Base-by-base conservation (phyloP, 306 rosid species). In the Carpinus fangiana region DNA sequence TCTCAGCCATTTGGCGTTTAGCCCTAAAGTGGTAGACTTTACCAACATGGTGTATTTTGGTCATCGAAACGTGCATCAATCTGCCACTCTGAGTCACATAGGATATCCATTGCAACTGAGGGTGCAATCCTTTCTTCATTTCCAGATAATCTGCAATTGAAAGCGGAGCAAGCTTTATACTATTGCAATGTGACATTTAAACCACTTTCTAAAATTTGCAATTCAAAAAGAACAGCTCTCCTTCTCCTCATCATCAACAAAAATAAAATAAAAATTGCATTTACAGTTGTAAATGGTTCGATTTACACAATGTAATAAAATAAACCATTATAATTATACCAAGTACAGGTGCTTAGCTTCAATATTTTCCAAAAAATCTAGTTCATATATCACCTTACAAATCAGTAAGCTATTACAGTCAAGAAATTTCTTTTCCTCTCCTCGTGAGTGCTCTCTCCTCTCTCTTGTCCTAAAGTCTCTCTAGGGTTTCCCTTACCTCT, bases 91-190 rank as follows among this genome's bases (percentile, higher is more conserved):
- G 97, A 16, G 97, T 95, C 53, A 93, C 98, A 52, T 93, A 93
- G 0, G 97, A 88, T 78, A 95, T 89, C 97, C 97, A 95, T 74
- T 95, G 98, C 97, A 86, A 90, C 89, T 93, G 98, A 55, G 99
- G 99, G 73, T 95, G 99, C 48, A 86, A 3, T 10, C 98, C 99
- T 85, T 95, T 95, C 93, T 84, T 95, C 99, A 95, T 95, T 70
- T 84, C 77, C 82, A 14, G 5, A 23, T 41, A 77, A 80, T 50
- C 72, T 69, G 52, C 77, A 73, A 81, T 18, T 12, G 12, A 4
- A 74, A 10, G 45, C 50, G 28, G 45, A 51, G 55, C 50, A 38
- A 66, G 8, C 50, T 66, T 66, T 9, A 66, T 20, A 4, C 31
- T 8, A 66, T 66, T 4, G 8, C 8, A 41, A 16, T 8, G 51